A percentile compares a stretch with the other conserved stretches of the same genome.
Conservation (phyloP, 352 stramenopile genomes). For the Globisporangium okanoganense region DNA sequence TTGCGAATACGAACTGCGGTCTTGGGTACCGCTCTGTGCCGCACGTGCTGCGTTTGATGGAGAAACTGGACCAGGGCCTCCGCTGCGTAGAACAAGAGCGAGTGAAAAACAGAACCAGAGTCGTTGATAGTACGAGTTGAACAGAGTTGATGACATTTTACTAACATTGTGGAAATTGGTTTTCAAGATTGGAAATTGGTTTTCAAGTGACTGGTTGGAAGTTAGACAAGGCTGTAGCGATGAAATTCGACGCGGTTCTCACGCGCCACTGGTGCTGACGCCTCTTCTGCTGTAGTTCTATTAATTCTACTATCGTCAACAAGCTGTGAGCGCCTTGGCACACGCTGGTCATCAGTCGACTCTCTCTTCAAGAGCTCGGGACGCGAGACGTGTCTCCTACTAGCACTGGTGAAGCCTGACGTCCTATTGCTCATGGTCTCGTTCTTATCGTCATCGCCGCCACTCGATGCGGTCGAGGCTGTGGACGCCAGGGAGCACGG, state of each 20-base stretch:
- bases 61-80: conserved; percentile 39
- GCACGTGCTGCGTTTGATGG: conserved; percentile 56
- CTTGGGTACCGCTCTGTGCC: conserved; percentile 66
- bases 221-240: conserved; percentile 14
- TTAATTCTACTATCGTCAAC: not conserved
- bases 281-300: not conserved
- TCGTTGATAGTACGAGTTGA: not conserved
- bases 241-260: conserved; percentile 16
- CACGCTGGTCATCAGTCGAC: not conserved
- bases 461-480: not conserved
- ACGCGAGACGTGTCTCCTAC: not conserved
- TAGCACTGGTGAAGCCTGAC: not conserved
- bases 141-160: not conserved
- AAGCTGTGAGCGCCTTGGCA: not conserved
- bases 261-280: not conserved
- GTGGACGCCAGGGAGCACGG: not conserved
- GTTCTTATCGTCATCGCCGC: not conserved
- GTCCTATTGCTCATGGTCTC: not conserved
- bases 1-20: conserved; percentile 54
- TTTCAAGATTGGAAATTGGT: not conserved
- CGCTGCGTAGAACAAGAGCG: conserved; percentile 32
- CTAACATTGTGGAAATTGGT: not conserved
- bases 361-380: not conserved
- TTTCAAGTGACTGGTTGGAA: not conserved
- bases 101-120: not conserved